A percentile compares a stretch with the other conserved stretches of the same genome.
Evolutionary conservation across 1,139 yeast genomes (phyloP).

Genomic region (Taphrina populina): DNA sequence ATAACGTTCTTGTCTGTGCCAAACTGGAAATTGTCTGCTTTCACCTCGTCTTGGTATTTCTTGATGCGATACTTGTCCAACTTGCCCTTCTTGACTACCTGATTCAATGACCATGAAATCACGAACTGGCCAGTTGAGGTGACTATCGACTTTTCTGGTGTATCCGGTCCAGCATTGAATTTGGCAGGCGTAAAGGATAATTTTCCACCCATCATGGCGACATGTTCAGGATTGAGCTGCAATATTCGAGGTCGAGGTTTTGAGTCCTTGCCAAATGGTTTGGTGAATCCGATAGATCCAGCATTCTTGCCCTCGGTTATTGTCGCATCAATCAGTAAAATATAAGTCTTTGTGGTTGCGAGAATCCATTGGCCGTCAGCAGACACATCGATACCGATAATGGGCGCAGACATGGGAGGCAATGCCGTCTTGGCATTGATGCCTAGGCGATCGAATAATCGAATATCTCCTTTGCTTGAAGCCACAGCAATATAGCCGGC

Average conservation of each 20-base stretch:
- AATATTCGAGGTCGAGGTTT: slow-evolving; percentile 71
- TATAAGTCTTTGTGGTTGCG: slow-evolving; percentile 71
- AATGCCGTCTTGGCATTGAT: slow-evolving; percentile 70
- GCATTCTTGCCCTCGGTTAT: slow-evolving; percentile 62
- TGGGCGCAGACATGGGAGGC: slow-evolving; percentile 78
- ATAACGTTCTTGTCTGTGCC: slow-evolving; percentile 70
- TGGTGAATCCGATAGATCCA: slow-evolving; percentile 64
- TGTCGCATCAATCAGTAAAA: slow-evolving; percentile 64
- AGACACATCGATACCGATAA: slow-evolving; percentile 65
- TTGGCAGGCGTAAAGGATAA: slow-evolving; percentile 68
- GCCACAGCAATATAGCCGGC: slow-evolving; percentile 75
- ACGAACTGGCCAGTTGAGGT: slow-evolving; percentile 80
- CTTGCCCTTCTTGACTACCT: slow-evolving; percentile 54
- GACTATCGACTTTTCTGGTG: slow-evolving; percentile 68
- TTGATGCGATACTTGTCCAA: slow-evolving; percentile 62
- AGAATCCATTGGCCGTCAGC: slow-evolving; percentile 79
- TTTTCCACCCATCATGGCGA: slow-evolving; percentile 57
- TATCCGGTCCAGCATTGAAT: slow-evolving; percentile 66
- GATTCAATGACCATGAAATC: slow-evolving; percentile 72
- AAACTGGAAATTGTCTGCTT: slow-evolving; percentile 76
- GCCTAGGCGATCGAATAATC: slow-evolving; percentile 70
- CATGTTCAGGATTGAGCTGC: slow-evolving; percentile 68
- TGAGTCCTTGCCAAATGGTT: slow-evolving; percentile 61
- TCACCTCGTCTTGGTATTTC: slow-evolving; percentile 57
- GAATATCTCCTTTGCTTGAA: slow-evolving; percentile 69